Evolutionary conservation across 139 green algal genomes (phyloP).

Genomic region (Marvania coccoides): DNA sequence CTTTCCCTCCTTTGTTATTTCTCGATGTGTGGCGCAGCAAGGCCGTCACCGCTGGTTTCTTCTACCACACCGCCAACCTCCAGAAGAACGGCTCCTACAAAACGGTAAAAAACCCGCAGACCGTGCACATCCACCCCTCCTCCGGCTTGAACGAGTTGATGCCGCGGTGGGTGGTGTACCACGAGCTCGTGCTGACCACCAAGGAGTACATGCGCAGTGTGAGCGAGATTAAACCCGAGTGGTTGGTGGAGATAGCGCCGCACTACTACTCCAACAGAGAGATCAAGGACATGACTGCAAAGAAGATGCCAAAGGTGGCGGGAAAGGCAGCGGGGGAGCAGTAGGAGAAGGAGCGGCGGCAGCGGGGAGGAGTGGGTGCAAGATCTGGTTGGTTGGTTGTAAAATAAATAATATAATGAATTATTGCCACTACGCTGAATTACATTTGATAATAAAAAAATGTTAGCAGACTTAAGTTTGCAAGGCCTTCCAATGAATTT

Average conservation of each 20-base stretch:
- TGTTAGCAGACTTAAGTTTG: too few species aligned
- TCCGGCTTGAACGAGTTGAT: conserved; percentile 64
- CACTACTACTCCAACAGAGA: conserved; percentile 88
- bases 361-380: neutral
- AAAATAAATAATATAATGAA: too few species aligned
- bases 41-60: conserved; percentile 77
- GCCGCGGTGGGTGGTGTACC: conserved; percentile 82
- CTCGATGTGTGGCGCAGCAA: conserved; percentile 35
- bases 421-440: too few species aligned
- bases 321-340: conserved; percentile 35
- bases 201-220: conserved; percentile 97
- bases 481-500: too few species aligned
- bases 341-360: neutral
- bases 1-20: neutral
- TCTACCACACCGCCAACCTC: conserved; percentile 89
- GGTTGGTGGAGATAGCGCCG: conserved; percentile 94
- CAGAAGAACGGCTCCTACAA: conserved; percentile 86
- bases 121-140: conserved; percentile 93
- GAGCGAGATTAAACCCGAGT: conserved; percentile 90
- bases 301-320: conserved; percentile 79
- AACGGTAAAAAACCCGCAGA: conserved; percentile 94
- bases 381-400: too few species aligned
- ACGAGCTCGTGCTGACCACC: conserved; percentile 93
- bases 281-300: conserved; percentile 51
- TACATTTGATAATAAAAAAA: too few species aligned